phyloP scores from a whole-genome alignment of 305 asterid genomes.

The Fraxinus greggii region DNA sequence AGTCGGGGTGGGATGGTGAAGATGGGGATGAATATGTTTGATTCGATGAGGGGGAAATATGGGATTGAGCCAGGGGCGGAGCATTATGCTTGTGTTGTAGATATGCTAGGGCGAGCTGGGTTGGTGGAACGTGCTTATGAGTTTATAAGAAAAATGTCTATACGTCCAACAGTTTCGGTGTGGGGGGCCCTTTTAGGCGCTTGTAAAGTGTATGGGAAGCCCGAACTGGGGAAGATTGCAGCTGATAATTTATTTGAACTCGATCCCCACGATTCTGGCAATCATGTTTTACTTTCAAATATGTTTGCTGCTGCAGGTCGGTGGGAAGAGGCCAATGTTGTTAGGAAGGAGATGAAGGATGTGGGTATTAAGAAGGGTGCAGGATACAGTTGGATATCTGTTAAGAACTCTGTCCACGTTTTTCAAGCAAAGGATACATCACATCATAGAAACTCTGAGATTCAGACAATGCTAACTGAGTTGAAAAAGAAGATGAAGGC shows the following conservation, averaged over 20 bases:
- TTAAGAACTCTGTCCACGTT: conserved; percentile 57
- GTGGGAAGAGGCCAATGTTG: conserved; percentile 80
- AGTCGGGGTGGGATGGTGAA: conserved; percentile 80
- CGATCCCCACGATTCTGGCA: conserved; percentile 85
- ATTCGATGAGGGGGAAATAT: conserved; percentile 52
- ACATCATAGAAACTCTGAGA: conserved; percentile 60
- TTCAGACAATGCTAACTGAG: conserved; percentile 57
- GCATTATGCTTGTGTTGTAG: conserved; percentile 87
- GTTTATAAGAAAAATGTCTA: conserved; percentile 55
- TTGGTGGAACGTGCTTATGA: conserved; percentile 69
- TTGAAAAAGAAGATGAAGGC: conserved; percentile 62
- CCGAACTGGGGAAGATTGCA: conserved; percentile 67
- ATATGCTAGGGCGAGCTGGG: conserved; percentile 90
- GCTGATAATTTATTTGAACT: conserved; percentile 72
- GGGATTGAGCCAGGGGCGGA: conserved; percentile 69
- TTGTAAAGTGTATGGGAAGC: conserved; percentile 62
- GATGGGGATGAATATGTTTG: conserved; percentile 61
- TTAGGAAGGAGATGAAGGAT: conserved; percentile 73
- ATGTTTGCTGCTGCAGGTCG: conserved; percentile 75
- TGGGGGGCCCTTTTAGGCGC: conserved; percentile 92
- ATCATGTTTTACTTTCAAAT: conserved; percentile 74
- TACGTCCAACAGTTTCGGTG: conserved; percentile 61
- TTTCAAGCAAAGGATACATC: conserved; percentile 84
- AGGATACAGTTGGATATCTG: conserved; percentile 79
- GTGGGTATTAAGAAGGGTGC: conserved; percentile 82